Conservation (phyloP, 305 asterid species). For the Fraxinus greggii region DNA sequence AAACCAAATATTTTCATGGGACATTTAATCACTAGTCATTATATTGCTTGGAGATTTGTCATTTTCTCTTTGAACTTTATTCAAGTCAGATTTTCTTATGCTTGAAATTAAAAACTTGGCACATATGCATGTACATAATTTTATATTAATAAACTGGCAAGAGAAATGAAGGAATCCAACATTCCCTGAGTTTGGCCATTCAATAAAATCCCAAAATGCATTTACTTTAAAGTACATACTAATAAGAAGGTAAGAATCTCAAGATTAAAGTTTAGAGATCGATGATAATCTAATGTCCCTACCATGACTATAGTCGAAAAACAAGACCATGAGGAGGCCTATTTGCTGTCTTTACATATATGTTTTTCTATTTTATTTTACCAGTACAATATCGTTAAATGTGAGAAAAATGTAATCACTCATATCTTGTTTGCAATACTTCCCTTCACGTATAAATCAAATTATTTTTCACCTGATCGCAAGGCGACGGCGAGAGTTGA, state of each 20-base stretch:
- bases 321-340: neutral
- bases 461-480: neutral
- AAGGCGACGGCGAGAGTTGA: too few species aligned
- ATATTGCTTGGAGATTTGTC: slow-evolving; percentile 33
- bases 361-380: neutral
- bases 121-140: neutral
- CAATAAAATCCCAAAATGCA: slow-evolving; percentile 31
- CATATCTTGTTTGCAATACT: neutral
- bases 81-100: neutral
- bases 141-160: neutral
- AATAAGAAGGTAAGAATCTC: slow-evolving; percentile 37
- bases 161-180: slow-evolving; percentile 38
- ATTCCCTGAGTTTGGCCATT: slow-evolving; percentile 44
- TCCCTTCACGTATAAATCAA: neutral
- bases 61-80: slow-evolving; percentile 22
- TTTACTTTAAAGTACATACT: neutral
- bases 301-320: neutral
- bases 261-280: slow-evolving; percentile 20
- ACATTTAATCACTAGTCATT: slow-evolving; percentile 20
- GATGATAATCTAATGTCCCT: slow-evolving; percentile 11
- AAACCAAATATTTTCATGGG: slow-evolving; percentile 8
- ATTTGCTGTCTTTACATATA: neutral
- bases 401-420: neutral
- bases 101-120: neutral
- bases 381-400: neutral